Evolutionary conservation across 75 land plant genomes (phyloP), one percentile per base, ranked within the genome.

Genomic region (Sequoiadendron giganteum): DNA sequence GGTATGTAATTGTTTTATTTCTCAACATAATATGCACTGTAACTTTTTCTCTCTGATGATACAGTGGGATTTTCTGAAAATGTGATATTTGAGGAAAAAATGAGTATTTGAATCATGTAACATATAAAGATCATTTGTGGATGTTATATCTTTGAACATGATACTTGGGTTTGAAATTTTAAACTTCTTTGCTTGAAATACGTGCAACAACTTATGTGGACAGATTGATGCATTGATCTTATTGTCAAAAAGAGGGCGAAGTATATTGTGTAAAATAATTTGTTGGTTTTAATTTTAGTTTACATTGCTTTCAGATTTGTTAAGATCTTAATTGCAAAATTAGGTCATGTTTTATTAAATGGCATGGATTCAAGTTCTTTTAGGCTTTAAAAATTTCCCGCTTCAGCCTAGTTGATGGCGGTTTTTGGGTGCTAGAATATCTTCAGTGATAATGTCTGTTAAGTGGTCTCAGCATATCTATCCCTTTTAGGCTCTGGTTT

Each of bases 1-100:
- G 98, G 99, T 97, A 40, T 87, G n/a, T 83, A 40, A 79, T 38
- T 61, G 61, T 21, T 36, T 85, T 52, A 8, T 55, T n/a, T 42
- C 19, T 45, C 9, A 48, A 45, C 5, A 3, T 85, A 32, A 48
- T 55, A 19, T 34, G n/a, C 77, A 52, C 36, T 28, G 42, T 58
- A 34, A 19, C 18, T 25, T 19, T 32, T 45, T 18, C 85, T 85
- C 32, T 54, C 28, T 30, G 30, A 81, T n/a, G 83, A 13, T 28
- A 81, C 18, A 18, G 32, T 81, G n/a, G 49, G 49, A 45, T 6
- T 13, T 6, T 45, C 3, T 43, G 21, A 45, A 21, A 81, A 45
- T 25, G 45, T 2, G 10, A 81, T 81, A 8, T 5, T 81, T 43
- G 30, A 81, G 84, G 15, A 25, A 45, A 47, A 0, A 47, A 47